Conservation (phyloP, 305 asterid species). For the Solanum hybrid region DNA sequence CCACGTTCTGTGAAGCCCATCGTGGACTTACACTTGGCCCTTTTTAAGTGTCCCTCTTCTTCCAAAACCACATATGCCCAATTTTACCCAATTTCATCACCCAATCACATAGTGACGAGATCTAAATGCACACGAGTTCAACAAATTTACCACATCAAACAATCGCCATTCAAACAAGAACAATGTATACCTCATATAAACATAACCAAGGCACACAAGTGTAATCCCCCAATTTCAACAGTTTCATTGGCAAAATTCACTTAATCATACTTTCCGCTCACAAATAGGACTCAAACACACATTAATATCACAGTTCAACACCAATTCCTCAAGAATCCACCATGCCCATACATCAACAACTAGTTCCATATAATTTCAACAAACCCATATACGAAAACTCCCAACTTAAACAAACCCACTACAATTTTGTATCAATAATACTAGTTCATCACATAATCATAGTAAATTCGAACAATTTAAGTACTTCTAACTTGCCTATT, state of each 20-base stretch:
- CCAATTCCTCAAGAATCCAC: no score
- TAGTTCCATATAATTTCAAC: no score
- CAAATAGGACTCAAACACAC: background rate
- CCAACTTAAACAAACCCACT: no score
- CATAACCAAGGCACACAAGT: no score
- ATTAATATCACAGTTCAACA: background rate
- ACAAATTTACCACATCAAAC: background rate
- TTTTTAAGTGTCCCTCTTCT: no score
- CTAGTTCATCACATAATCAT: no score
- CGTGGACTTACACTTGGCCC: background rate
- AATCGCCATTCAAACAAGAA: background rate
- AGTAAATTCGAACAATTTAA: no score
- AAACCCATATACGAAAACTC: no score
- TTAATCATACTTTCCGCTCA: background rate
- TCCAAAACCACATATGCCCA: background rate
- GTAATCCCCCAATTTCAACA: background rate
- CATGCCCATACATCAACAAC: no score
- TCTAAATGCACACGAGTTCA: background rate
- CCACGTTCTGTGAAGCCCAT: background rate
- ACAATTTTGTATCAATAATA: no score
- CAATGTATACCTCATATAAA: background rate
- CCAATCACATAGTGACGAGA: background rate
- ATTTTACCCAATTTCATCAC: background rate
- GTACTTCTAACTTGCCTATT: no score
- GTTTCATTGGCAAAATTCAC: background rate